These are phyloP conservation scores for Phyllosticta citribraziliensis DNA, from an alignment of 2,329 filamentous ascomycete species.

Conservation along the genomic window DNA sequence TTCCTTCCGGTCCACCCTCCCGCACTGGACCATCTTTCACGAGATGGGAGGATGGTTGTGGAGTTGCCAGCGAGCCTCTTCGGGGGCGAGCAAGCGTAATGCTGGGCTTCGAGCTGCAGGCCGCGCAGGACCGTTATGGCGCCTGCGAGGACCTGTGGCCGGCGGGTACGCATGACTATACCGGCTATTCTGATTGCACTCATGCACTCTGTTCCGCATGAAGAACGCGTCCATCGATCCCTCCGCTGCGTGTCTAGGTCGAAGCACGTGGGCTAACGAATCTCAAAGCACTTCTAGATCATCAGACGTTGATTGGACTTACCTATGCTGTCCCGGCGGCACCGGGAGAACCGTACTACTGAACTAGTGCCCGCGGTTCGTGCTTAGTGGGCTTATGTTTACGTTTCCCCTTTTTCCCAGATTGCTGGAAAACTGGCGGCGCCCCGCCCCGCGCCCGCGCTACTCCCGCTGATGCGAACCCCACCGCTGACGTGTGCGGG, in stretches of 20 bases:
- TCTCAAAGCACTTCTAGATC: neutral
- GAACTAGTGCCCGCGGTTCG: neutral
- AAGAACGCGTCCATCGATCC: neutral
- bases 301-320: neutral
- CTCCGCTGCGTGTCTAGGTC: neutral
- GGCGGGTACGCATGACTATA: conserved; percentile 58
- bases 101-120: conserved; percentile 47
- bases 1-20: conserved; percentile 60
- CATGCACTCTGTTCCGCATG: neutral
- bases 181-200: conserved; percentile 52
- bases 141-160: conserved; percentile 39
- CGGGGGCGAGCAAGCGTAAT: conserved; percentile 34
- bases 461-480: neutral
- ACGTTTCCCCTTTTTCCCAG: neutral
- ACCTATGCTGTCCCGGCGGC: neutral
- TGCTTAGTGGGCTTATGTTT: neutral
- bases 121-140: conserved; percentile 32
- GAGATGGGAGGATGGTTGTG: conserved; percentile 57
- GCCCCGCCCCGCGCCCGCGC: neutral
- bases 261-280: neutral
- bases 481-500: neutral
- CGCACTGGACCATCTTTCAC: conserved; percentile 49
- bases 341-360: neutral
- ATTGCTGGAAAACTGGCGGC: neutral
- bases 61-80: conserved; percentile 45